Conservation (phyloP, 2,329 filamentous ascomycete species). For the Colletotrichum echinochloae region DNA sequence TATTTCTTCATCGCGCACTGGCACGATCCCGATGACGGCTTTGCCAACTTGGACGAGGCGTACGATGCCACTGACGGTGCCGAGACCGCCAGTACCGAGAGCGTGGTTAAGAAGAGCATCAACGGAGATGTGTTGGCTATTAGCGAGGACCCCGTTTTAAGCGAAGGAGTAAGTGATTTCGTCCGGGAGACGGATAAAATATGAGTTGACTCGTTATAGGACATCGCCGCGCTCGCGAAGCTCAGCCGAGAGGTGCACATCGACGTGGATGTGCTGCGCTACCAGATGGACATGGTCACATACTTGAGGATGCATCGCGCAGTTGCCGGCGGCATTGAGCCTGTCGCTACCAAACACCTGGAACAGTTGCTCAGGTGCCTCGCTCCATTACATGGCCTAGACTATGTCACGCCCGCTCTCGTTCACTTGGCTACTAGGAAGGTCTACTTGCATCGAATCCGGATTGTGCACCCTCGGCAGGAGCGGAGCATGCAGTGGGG, state of each 20-base stretch:
- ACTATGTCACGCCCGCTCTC: slow-evolving; percentile 86
- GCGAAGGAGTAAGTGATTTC: slow-evolving; percentile 55
- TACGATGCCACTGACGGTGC: slow-evolving; percentile 51
- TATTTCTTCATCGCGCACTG: slow-evolving; percentile 90
- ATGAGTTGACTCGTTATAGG: slow-evolving; percentile 48
- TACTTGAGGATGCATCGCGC: slow-evolving; percentile 91
- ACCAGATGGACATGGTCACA: slow-evolving; percentile 87
- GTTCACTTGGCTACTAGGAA: slow-evolving; percentile 86
- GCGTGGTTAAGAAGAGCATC: slow-evolving; percentile 57
- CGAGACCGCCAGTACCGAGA: slow-evolving; percentile 54
- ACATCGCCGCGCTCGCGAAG: slow-evolving; percentile 71
- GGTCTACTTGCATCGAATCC: slow-evolving; percentile 87
- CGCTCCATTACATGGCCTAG: slow-evolving; percentile 82
- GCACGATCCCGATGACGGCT: slow-evolving; percentile 79
- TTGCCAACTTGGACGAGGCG: slow-evolving; percentile 78
- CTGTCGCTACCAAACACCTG: slow-evolving; percentile 83
- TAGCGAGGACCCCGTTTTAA: slow-evolving; percentile 51
- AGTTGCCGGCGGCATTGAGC: slow-evolving; percentile 81
- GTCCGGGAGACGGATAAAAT: not conserved
- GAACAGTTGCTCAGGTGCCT: slow-evolving; percentile 76
- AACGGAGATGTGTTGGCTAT: slow-evolving; percentile 15
- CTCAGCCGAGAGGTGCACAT: slow-evolving; percentile 70
- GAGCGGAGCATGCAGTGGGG: slow-evolving; percentile 96
- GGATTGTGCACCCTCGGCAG: slow-evolving; percentile 74
- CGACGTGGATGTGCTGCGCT: slow-evolving; percentile 82